phyloP scores from a whole-genome alignment of 495 filamentous ascomycete genomes.

The Talaromyces thailandensis region DNA sequence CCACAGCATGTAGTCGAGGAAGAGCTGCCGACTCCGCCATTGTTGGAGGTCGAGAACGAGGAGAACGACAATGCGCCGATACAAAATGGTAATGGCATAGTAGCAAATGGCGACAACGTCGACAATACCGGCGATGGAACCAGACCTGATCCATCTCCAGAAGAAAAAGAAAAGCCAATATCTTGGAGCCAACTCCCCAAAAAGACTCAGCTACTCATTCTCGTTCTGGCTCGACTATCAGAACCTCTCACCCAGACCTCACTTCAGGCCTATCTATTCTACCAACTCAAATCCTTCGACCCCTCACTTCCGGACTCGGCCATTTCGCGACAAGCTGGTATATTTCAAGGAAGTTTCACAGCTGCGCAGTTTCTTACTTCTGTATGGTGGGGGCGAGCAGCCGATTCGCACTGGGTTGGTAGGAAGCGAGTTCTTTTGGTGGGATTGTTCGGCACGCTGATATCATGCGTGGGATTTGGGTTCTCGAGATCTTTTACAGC shows the following conservation, averaged over 20 bases:
- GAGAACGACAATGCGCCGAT: not conserved
- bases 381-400: conserved; percentile 69
- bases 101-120: not conserved
- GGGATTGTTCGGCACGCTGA: conserved; percentile 60
- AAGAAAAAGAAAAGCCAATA: conserved; percentile 33
- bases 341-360: conserved; percentile 66
- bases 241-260: conserved; percentile 75
- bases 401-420: conserved; percentile 60
- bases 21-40: not conserved
- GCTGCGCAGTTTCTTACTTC: conserved; percentile 72
- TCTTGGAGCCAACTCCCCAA: conserved; percentile 63
- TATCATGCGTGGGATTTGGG: conserved; percentile 70
- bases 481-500: conserved; percentile 61
- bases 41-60: not conserved
- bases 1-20: not conserved
- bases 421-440: conserved; percentile 72
- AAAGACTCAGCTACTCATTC: conserved; percentile 65
- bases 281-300: conserved; percentile 61
- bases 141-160: not conserved
- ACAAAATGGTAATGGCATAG: not conserved
- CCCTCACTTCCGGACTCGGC: conserved; percentile 51
- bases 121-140: not conserved
- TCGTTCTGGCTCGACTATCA: conserved; percentile 65
- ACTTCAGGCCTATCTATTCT: conserved; percentile 67
- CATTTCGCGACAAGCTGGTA: conserved; percentile 69